Evolutionary conservation across 306 rosid genomes (phyloP).

Genomic region (Begonia masoniana): DNA sequence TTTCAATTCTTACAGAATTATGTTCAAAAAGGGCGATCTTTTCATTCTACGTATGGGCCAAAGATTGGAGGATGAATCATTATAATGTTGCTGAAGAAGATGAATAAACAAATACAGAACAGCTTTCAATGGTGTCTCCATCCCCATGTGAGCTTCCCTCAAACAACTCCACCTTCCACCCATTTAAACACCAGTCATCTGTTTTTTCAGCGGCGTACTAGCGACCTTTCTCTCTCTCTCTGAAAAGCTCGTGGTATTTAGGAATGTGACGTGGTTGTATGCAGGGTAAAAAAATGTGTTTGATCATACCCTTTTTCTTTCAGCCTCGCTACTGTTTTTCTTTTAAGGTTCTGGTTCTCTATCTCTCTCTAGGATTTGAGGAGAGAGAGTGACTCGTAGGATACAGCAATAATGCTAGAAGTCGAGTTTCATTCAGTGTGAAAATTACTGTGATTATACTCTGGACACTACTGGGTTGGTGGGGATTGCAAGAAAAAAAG

Average conservation of each 20-base stretch:
- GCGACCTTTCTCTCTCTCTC: no score
- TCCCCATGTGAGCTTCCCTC: slow-evolving; percentile 64
- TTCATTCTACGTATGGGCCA: no score
- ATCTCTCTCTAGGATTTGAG: not conserved
- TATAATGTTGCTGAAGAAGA: no score
- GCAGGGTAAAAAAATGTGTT: not conserved
- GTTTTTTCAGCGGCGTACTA: not conserved
- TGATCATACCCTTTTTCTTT: no score
- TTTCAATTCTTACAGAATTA: no score
- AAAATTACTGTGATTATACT: slow-evolving; percentile 3
- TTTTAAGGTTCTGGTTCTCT: not conserved
- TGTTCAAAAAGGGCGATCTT: no score
- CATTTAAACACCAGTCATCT: slow-evolving; percentile 28
- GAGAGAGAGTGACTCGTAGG: not conserved
- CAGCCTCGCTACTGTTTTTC: no score
- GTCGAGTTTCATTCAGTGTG: not conserved
- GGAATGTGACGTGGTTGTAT: slow-evolving; percentile 2
- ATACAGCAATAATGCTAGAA: no score
- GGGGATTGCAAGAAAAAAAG: slow-evolving; percentile 15
- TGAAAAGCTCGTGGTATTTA: no score
- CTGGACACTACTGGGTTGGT: slow-evolving; percentile 7
- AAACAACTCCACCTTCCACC: slow-evolving; percentile 37
- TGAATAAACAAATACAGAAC: slow-evolving; percentile 24
- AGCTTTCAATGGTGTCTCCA: slow-evolving; percentile 7
- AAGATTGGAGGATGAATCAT: no score